A percentile compares a stretch with the other conserved stretches of the same genome.
phyloP scores from a whole-genome alignment of 2,329 filamentous ascomycete species.

The Colletotrichum melonis region DNA sequence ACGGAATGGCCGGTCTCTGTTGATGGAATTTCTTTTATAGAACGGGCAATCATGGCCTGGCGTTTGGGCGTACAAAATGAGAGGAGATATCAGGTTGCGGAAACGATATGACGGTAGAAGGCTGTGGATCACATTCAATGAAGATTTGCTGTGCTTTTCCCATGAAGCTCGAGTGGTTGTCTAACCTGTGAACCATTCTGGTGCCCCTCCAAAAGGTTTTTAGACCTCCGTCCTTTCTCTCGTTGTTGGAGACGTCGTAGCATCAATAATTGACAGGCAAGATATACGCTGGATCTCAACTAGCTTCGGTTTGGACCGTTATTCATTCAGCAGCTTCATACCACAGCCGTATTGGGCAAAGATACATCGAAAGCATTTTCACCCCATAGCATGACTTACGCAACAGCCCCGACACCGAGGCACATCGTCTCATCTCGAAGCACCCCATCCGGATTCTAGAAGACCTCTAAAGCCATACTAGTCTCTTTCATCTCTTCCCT shows the following conservation, averaged over 20 bases:
- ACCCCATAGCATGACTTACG: neutral
- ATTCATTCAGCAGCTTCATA: neutral
- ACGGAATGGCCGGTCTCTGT: neutral
- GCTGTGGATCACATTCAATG: neutral
- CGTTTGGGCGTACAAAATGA: slow-evolving; percentile 33
- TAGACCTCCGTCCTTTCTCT: neutral
- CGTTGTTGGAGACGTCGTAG: neutral
- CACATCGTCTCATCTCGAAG: neutral
- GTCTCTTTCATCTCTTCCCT: neutral
- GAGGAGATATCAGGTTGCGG: slow-evolving; percentile 9
- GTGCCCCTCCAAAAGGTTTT: too few relatives aligned
- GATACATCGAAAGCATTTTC: neutral
- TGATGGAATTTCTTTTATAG: neutral
- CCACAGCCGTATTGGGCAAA: neutral
- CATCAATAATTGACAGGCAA: too few relatives aligned
- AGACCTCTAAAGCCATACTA: neutral
- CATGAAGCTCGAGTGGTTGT: neutral
- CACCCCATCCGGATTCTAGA: neutral
- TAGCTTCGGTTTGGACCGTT: neutral
- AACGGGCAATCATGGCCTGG: slow-evolving; percentile 18
- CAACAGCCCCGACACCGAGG: neutral
- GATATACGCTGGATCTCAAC: too few relatives aligned
- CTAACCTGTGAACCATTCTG: neutral
- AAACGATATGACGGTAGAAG: slow-evolving; percentile 8
- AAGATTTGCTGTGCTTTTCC: neutral